phyloP scores from a whole-genome alignment of 306 rosid species.

The Dalbergia oliveri region DNA sequence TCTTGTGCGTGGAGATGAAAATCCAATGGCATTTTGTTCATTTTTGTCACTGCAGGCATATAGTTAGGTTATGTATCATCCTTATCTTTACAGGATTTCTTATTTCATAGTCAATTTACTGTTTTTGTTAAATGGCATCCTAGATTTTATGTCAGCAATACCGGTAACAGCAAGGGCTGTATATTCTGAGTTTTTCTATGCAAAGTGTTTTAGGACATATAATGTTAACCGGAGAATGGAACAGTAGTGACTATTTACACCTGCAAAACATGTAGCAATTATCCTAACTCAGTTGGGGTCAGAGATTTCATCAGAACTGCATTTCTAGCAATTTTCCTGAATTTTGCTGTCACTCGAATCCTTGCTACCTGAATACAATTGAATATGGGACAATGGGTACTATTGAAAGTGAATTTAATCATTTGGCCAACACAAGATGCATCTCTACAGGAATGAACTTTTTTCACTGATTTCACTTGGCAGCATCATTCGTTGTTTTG shows the following conservation, averaged over 20 bases:
- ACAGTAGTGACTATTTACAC: constrained; percentile 1
- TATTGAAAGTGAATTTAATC: too few relatives aligned
- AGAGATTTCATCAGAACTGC: background rate
- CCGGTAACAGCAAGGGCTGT: constrained; percentile 37
- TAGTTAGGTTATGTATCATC: constrained; percentile 45
- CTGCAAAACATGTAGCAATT: constrained; percentile 2
- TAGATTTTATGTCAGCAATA: constrained; percentile 29
- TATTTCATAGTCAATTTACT: constrained; percentile 41
- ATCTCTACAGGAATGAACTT: too few relatives aligned
- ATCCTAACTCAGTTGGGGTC: too few relatives aligned
- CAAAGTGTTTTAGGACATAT: constrained; percentile 17
- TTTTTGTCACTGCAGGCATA: constrained; percentile 45
- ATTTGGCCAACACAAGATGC: too few relatives aligned
- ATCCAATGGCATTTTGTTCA: constrained; percentile 29
- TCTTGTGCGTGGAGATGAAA: constrained; percentile 91
- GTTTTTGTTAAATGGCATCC: constrained; percentile 42
- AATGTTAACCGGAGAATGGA: background rate
- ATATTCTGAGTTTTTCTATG: constrained; percentile 31
- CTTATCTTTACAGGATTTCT: constrained; percentile 6
- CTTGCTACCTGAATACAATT: too few relatives aligned
- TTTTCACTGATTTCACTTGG: too few relatives aligned
- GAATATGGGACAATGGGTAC: too few relatives aligned
- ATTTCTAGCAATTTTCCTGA: too few relatives aligned
- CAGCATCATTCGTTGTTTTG: too few relatives aligned
- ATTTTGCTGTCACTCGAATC: too few relatives aligned